These are phyloP conservation scores for Pestalotiopsis sp. DNA, from an alignment of 2,329 filamentous ascomycete species.

Conservation along the genomic window DNA sequence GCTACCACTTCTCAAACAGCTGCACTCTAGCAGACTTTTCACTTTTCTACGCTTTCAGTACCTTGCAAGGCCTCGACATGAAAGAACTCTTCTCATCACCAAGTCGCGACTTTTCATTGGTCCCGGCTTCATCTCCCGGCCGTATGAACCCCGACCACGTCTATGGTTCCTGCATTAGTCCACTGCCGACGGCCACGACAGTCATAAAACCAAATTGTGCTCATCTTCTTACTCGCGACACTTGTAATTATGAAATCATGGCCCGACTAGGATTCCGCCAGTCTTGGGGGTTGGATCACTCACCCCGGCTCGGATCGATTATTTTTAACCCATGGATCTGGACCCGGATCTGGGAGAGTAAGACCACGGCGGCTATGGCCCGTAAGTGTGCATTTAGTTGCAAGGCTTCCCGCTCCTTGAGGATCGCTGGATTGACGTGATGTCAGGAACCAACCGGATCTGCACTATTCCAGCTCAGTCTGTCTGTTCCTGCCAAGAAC, in stretches of 20 bases:
- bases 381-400: neutral
- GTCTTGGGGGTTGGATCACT: neutral
- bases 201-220: neutral
- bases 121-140: neutral
- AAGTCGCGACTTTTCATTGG: neutral
- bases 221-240: neutral
- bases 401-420: neutral
- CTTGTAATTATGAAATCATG: neutral
- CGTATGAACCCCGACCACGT: neutral
- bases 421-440: neutral
- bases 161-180: neutral
- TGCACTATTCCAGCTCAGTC: no score
- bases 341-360: neutral
- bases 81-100: neutral
- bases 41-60: neutral
- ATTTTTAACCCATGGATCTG: neutral
- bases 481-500: neutral
- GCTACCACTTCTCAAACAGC: neutral
- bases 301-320: neutral
- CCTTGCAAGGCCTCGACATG: neutral
- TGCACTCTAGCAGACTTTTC: no score
- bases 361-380: neutral
- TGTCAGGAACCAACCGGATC: neutral
- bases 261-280: neutral
- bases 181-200: neutral